phyloP scores from a whole-genome alignment of 768 basidiomycete genomes.

The Leccinum rimulosum region DNA sequence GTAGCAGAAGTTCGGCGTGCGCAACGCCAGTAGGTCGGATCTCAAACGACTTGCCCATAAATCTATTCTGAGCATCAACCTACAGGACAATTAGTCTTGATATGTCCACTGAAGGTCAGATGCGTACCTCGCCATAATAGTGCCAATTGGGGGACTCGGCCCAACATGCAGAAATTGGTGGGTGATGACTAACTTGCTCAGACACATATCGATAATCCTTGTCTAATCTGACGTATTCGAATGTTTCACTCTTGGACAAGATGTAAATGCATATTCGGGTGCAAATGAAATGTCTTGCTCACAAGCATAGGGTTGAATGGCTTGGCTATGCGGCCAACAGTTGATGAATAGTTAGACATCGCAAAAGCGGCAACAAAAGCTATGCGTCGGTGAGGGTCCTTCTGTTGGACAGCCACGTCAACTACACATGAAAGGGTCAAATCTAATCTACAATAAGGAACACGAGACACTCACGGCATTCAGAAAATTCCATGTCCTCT shows the following conservation, averaged over 20 bases:
- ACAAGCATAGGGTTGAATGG: slow-evolving; percentile 97
- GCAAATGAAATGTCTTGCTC: slow-evolving; percentile 25
- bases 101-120: neutral
- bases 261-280: neutral
- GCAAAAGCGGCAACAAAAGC: slow-evolving; percentile 96
- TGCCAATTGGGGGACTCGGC: slow-evolving; percentile 87
- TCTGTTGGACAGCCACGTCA: slow-evolving; percentile 77
- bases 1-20: slow-evolving; percentile 79
- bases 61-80: slow-evolving; percentile 97
- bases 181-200: slow-evolving; percentile 97
- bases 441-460: slow-evolving; percentile 1
- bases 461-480: slow-evolving; percentile 60
- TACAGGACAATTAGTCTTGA: slow-evolving; percentile 27
- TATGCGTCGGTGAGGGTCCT: slow-evolving; percentile 75
- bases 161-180: slow-evolving; percentile 95
- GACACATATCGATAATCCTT: slow-evolving; percentile 90
- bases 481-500: slow-evolving; percentile 97
- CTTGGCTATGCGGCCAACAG: slow-evolving; percentile 94
- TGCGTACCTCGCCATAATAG: slow-evolving; percentile 79
- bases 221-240: slow-evolving; percentile 87
- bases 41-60: slow-evolving; percentile 96
- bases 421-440: slow-evolving; percentile 43
- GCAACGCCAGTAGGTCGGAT: slow-evolving; percentile 95
- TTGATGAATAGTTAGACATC: slow-evolving; percentile 97
- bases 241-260: slow-evolving; percentile 72